Evolutionary conservation across 257 asterid genomes (phyloP).

Genomic region (Galeopsis tetrahit): DNA sequence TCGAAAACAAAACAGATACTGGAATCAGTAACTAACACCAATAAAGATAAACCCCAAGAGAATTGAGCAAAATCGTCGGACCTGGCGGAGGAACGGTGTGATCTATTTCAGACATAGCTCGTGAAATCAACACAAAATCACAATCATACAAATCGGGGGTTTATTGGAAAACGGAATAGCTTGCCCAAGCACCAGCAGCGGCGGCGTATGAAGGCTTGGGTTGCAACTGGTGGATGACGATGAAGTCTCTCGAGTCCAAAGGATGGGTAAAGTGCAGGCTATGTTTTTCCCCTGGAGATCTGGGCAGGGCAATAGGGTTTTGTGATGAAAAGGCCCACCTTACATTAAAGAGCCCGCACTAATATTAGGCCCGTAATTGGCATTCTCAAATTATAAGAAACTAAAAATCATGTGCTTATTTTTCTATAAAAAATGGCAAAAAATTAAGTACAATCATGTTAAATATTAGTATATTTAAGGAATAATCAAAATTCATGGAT

Average conservation of each 20-base stretch:
- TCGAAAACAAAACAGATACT: background rate
- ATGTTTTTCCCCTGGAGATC: background rate
- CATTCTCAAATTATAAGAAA: background rate
- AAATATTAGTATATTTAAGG: too few relatives aligned
- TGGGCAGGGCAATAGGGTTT: constrained; percentile 20
- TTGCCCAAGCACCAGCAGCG: background rate
- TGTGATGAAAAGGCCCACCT: background rate
- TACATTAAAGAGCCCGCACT: background rate
- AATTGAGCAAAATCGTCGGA: constrained; percentile 13
- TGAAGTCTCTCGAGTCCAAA: constrained; percentile 18
- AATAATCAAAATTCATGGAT: too few relatives aligned
- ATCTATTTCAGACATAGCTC: constrained; percentile 41
- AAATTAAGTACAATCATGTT: too few relatives aligned
- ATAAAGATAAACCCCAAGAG: background rate
- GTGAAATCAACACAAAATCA: constrained; percentile 21
- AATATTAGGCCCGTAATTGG: background rate
- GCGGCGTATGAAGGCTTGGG: background rate
- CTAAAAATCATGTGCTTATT: background rate
- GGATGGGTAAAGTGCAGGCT: background rate
- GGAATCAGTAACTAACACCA: background rate
- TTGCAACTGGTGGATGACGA: constrained; percentile 7
- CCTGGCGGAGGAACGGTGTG: constrained; percentile 35
- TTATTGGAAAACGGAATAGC: background rate
- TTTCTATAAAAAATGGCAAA: too few relatives aligned
- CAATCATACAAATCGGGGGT: background rate